These are phyloP conservation scores for Hyphopichia buzzinii DNA, from an alignment of 1,139 yeast genomes.

Conservation along the genomic window DNA sequence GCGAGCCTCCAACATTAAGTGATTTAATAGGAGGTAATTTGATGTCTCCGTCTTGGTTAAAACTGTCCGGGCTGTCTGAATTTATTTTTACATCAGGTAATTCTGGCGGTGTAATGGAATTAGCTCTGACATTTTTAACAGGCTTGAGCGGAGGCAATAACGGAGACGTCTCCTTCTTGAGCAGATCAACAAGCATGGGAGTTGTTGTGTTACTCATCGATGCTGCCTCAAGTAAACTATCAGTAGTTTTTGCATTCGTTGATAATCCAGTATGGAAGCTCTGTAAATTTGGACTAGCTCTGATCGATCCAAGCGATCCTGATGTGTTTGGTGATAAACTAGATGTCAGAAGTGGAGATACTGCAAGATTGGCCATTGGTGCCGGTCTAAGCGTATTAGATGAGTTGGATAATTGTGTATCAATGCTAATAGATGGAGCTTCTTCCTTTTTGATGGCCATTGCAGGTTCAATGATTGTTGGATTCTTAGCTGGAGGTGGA, in stretches of 20 bases:
- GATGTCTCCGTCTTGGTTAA: constrained; percentile 10
- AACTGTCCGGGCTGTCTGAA: constrained; percentile 13
- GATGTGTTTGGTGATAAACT: constrained; percentile 4
- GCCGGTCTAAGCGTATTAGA: too few species aligned
- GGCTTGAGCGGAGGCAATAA: constrained; percentile 6
- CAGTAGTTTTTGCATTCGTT: neutral
- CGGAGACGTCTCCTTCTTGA: constrained; percentile 5
- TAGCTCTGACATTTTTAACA: neutral
- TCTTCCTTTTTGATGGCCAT: constrained; percentile 1
- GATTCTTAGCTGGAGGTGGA: constrained; percentile 6
- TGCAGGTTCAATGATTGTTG: neutral
- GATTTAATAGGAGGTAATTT: constrained; percentile 25
- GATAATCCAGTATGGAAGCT: constrained; percentile 8
- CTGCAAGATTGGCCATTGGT: constrained; percentile 5
- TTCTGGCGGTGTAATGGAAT: constrained; percentile 1
- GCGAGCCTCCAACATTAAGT: constrained; percentile 8
- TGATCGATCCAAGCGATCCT: constrained; percentile 1
- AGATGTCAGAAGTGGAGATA: constrained; percentile 6
- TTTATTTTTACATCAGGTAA: constrained; percentile 5
- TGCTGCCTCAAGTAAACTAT: neutral
- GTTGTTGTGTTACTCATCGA: neutral
- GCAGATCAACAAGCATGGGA: constrained; percentile 1
- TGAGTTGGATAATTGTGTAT: too few species aligned
- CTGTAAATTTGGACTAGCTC: constrained; percentile 4
- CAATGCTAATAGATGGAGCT: too few species aligned